A percentile compares a stretch with the other conserved stretches of the same genome.
These are phyloP conservation scores for Pseudogymnoascus sp. DNA, from an alignment of 2,329 filamentous ascomycete genomes.

Conservation along the genomic window DNA sequence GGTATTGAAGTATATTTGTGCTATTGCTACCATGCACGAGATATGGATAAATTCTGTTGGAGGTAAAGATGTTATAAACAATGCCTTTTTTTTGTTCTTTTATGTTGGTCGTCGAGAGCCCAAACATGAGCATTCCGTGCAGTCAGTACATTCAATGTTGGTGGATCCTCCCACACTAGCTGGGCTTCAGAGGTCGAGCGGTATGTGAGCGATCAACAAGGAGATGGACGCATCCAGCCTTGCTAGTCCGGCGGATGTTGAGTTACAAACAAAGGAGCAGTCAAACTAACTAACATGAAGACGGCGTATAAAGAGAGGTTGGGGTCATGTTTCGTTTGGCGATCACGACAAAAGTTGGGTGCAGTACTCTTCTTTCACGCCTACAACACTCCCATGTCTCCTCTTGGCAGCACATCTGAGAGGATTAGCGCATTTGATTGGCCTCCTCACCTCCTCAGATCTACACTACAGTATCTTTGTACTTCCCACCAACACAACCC, in stretches of 20 bases:
- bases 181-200: not conserved
- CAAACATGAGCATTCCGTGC: not conserved
- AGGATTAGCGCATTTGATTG: not conserved
- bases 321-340: not conserved
- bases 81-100: not conserved
- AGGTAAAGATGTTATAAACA: not conserved
- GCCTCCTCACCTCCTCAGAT: not conserved
- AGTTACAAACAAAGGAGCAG: not conserved
- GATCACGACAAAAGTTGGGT: not conserved
- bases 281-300: not conserved
- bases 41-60: not conserved
- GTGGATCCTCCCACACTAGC: not conserved
- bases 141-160: not conserved
- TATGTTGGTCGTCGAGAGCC: not conserved
- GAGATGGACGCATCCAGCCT: slow-evolving; percentile 6
- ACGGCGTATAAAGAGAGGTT: not conserved
- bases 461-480: not conserved
- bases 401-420: not conserved
- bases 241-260: not conserved
- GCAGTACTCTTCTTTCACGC: not conserved
- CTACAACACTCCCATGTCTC: not conserved
- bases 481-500: not conserved
- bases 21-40: not conserved
- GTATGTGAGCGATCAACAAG: slow-evolving; percentile 6
- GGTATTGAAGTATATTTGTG: slow-evolving; percentile 1